Evolutionary conservation across 2,329 filamentous ascomycete species (phyloP).

Genomic region (Fusarium sp.): DNA sequence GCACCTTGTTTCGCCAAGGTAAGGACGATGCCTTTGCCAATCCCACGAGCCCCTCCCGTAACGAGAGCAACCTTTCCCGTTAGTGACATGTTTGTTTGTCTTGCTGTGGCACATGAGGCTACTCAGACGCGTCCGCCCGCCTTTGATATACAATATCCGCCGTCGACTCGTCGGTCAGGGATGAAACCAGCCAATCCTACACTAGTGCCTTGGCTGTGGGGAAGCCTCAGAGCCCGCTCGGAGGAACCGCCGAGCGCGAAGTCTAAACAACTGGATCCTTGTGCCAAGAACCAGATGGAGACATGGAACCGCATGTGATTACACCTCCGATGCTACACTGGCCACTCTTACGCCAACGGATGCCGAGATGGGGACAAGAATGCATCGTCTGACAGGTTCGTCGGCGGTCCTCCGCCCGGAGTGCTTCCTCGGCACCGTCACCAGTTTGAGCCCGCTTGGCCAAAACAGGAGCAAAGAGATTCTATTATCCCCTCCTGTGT

Average conservation of each 20-base stretch:
- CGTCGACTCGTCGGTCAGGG: too few species aligned
- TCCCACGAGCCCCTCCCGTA: conserved; percentile 13
- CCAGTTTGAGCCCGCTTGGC: background rate
- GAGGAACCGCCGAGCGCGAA: background rate
- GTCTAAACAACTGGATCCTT: background rate
- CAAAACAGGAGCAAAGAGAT: background rate
- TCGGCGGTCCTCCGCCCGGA: background rate
- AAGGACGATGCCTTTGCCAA: conserved; percentile 12
- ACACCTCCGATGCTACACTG: background rate
- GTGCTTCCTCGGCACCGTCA: background rate
- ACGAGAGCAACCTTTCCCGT: conserved; percentile 12
- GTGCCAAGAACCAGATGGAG: background rate
- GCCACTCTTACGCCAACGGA: background rate
- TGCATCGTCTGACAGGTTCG: background rate
- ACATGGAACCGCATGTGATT: background rate
- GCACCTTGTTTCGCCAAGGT: conserved; percentile 11
- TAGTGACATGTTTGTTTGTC: background rate
- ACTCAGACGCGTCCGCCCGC: background rate
- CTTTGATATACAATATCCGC: background rate
- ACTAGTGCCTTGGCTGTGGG: background rate
- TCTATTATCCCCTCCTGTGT: too few species aligned
- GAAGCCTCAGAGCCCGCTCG: background rate
- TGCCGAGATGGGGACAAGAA: background rate
- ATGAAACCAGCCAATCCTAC: background rate
- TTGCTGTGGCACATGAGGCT: background rate